phyloP scores from a whole-genome alignment of 2,329 filamentous ascomycete genomes.

The Exophiala spinifera region DNA sequence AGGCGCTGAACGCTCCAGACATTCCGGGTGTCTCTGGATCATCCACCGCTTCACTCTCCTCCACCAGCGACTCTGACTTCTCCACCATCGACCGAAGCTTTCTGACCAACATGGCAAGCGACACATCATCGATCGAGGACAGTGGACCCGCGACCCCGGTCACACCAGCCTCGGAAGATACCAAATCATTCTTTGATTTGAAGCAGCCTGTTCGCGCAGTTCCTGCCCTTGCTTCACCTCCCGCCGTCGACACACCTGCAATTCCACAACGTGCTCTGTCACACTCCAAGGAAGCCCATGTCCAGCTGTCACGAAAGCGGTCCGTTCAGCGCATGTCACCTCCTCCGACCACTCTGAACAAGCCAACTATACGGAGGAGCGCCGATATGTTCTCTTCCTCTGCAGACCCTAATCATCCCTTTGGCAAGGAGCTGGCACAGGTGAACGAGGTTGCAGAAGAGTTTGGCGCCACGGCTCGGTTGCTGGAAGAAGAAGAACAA shows the following conservation, averaged over 20 bases:
- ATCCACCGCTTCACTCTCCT: constrained; percentile 51
- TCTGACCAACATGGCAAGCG: constrained; percentile 46
- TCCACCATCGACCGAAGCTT: constrained; percentile 47
- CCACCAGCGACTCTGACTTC: constrained; percentile 66
- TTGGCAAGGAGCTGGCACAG: constrained; percentile 84
- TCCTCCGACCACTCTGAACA: constrained; percentile 38
- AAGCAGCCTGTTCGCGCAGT: constrained; percentile 67
- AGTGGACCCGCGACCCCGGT: constrained; percentile 42
- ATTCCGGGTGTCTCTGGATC: constrained; percentile 52
- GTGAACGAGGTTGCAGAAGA: constrained; percentile 92
- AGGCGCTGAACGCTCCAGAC: constrained; percentile 91
- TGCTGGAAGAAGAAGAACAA: constrained; percentile 68
- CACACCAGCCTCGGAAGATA: constrained; percentile 54
- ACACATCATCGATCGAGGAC: constrained; percentile 35
- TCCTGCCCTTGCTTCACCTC: constrained; percentile 48
- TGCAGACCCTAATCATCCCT: constrained; percentile 60
- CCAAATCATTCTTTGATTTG: constrained; percentile 56
- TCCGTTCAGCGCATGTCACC: constrained; percentile 56
- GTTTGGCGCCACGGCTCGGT: constrained; percentile 57
- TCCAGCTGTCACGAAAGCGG: constrained; percentile 67
- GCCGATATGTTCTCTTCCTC: constrained; percentile 37
- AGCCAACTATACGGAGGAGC: constrained; percentile 32
- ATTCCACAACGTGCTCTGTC: constrained; percentile 78
- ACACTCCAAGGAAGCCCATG: constrained; percentile 84
- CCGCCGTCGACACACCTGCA: constrained; percentile 55